Evolutionary conservation across 2,329 filamentous ascomycete species (phyloP).

Genomic region (Ophiostoma sp.): DNA sequence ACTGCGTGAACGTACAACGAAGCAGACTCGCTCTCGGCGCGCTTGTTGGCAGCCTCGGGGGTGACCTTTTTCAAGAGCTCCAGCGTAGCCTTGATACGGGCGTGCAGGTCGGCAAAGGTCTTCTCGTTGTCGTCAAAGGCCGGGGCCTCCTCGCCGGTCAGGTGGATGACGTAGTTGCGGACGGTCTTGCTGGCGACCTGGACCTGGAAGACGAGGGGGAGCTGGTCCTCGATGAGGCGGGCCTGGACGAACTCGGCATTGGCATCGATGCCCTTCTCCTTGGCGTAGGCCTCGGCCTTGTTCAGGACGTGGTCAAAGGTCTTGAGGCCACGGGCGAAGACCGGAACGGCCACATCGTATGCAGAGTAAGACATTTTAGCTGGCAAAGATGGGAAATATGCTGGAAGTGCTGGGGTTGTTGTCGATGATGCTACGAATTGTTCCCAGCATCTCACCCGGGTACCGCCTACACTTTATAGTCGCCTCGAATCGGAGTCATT

Average conservation of each 20-base stretch:
- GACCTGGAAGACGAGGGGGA: conserved; percentile 37
- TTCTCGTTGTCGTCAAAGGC: conserved; percentile 32
- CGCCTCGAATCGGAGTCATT: neutral
- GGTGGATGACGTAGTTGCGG: conserved; percentile 30
- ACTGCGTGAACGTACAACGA: conserved; percentile 15
- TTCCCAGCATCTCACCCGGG: neutral
- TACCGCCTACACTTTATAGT: conserved; percentile 2
- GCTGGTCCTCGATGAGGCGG: conserved; percentile 36
- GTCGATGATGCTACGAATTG: neutral
- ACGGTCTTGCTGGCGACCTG: conserved; percentile 32
- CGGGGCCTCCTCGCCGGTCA: conserved; percentile 28
- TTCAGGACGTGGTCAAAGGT: conserved; percentile 33
- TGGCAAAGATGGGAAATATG: no score
- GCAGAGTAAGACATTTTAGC: conserved; percentile 30
- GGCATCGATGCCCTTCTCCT: conserved; percentile 31
- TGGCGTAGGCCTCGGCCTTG: conserved; percentile 33
- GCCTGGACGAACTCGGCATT: conserved; percentile 29
- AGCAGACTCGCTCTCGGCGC: conserved; percentile 26
- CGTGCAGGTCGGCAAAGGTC: conserved; percentile 35
- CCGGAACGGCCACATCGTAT: conserved; percentile 32
- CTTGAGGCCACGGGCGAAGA: conserved; percentile 29
- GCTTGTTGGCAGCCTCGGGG: conserved; percentile 29
- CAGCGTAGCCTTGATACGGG: conserved; percentile 31
- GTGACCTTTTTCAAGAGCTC: conserved; percentile 32
- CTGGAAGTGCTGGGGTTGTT: neutral